Evolutionary conservation across 176 grass and related monocot genomes (phyloP), one percentile per base, ranked within the genome.

Genomic region (Juncus effusus): DNA sequence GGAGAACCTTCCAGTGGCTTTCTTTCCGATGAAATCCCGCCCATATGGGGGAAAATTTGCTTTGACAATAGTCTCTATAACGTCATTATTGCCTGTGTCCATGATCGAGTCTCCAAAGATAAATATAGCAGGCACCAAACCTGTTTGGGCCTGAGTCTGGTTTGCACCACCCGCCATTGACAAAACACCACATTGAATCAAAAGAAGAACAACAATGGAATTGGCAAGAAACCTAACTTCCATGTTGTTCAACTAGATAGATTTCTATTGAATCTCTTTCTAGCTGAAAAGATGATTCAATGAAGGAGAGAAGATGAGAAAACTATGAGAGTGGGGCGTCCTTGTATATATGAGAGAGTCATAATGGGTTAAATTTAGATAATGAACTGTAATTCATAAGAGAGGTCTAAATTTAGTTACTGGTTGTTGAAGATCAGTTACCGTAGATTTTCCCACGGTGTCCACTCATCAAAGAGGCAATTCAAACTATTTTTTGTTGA

Each of bases 31-130:
- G n/a, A 87, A 87, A 45, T 88, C 81, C 45, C 13, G 69, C 40
- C 84, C 84, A 10, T 93, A 93, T 0, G 89, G 89, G 1, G 81
- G 78, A 64, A 86, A 80, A 59, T 90, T 82, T 40, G 77, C 71
- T 57, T 50, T 77, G 2, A 65, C 8, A 0, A 76, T 1, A 9
- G 78, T 82, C 0, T 8, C 8, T 0, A 87, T 13, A 67, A 84
- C 78, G 76, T 93, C 87, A 78, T 93, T 93, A 65, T 93, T 93
- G 2, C 89, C 89, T 0, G 81, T 76, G 53, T 93, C 89, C 10
- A 87, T 67, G 4, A 93, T 62, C 3, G 89, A 93, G 59, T 93
- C 89, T 3, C 89, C 84, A 6, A 93, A 93, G 1, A 75, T 74
- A 3, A 87, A 3, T 3, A 88, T 0, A 0, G 89, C 81, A 61